phyloP scores from a whole-genome alignment of 805 yeast genomes.

The Ogataea allantospora region DNA sequence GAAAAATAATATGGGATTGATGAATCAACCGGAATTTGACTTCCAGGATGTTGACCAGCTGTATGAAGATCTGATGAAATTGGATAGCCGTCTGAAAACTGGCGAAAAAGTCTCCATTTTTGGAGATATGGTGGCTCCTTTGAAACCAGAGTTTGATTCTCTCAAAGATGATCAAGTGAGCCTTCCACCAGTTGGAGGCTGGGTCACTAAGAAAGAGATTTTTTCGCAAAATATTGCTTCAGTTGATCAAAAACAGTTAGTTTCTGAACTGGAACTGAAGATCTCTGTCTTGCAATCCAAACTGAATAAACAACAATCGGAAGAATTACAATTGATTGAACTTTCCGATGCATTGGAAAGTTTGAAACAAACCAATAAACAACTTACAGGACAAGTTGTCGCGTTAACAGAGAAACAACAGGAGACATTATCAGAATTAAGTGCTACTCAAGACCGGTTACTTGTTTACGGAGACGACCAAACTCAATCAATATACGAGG shows the following conservation, averaged over 20 bases:
- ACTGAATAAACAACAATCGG: constrained; percentile 34
- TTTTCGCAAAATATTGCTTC: background rate
- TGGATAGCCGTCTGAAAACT: constrained; percentile 1
- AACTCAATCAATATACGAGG: constrained; percentile 11
- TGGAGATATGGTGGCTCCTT: background rate
- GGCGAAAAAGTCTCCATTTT: constrained; percentile 5
- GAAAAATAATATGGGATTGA: constrained; percentile 6
- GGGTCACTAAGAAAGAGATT: background rate
- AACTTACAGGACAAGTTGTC: constrained; percentile 16
- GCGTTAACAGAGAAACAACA: constrained; percentile 14
- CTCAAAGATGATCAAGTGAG: background rate
- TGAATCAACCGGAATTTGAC: background rate
- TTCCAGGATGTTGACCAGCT: background rate
- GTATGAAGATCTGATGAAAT: background rate
- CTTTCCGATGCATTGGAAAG: constrained; percentile 23
- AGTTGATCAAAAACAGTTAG: constrained; percentile 12
- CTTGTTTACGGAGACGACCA: constrained; percentile 13
- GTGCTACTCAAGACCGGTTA: constrained; percentile 10
- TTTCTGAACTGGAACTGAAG: constrained; percentile 46
- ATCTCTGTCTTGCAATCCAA: constrained; percentile 45
- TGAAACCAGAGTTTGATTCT: background rate
- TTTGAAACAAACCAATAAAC: constrained; percentile 25
- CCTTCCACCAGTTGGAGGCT: constrained; percentile 1
- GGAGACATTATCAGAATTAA: constrained; percentile 2
- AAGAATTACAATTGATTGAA: constrained; percentile 29